Evolutionary conservation across 2,329 filamentous ascomycete genomes (phyloP).

Genomic region (Periconia macrospinosa): DNA sequence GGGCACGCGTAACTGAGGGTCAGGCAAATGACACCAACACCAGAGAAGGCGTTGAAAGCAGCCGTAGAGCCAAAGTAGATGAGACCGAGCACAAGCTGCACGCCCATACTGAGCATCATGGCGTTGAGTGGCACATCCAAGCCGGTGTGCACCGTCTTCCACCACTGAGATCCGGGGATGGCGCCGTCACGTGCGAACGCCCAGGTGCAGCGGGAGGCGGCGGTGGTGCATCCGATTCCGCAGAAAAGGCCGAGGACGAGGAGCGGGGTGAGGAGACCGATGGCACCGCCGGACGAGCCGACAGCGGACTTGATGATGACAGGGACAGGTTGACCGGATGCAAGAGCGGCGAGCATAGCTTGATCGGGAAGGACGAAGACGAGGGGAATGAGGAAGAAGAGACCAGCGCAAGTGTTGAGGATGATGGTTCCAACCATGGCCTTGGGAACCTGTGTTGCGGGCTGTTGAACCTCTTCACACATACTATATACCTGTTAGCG

Average conservation of each 20-base stretch:
- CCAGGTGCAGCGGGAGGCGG: slow-evolving; percentile 68
- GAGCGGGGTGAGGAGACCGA: slow-evolving; percentile 65
- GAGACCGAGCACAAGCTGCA: slow-evolving; percentile 65
- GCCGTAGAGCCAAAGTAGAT: slow-evolving; percentile 71
- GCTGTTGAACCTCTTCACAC: slow-evolving; percentile 72
- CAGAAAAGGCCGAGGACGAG: slow-evolving; percentile 69
- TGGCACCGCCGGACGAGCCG: slow-evolving; percentile 62
- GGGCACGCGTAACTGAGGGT: slow-evolving; percentile 70
- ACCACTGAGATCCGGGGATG: slow-evolving; percentile 63
- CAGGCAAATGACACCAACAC: slow-evolving; percentile 69
- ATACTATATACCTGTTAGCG: slow-evolving; percentile 55
- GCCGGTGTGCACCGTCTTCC: slow-evolving; percentile 63
- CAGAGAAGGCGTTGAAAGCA: slow-evolving; percentile 74
- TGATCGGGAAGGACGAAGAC: slow-evolving; percentile 71
- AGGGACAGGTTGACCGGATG: slow-evolving; percentile 65
- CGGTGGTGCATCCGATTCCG: slow-evolving; percentile 70
- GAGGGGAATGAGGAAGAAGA: slow-evolving; percentile 69
- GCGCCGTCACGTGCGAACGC: slow-evolving; percentile 72
- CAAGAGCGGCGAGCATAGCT: slow-evolving; percentile 54
- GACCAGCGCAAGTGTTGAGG: slow-evolving; percentile 67
- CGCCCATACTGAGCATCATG: slow-evolving; percentile 70
- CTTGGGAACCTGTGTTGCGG: slow-evolving; percentile 69
- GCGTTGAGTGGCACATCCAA: slow-evolving; percentile 70
- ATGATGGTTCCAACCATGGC: slow-evolving; percentile 70
- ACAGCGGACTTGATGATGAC: slow-evolving; percentile 65